Percentiles rank a stretch among this genome's conserved stretches.
phyloP scores from a whole-genome alignment of 257 asterid species.

The Rehmannia glutinosa region DNA sequence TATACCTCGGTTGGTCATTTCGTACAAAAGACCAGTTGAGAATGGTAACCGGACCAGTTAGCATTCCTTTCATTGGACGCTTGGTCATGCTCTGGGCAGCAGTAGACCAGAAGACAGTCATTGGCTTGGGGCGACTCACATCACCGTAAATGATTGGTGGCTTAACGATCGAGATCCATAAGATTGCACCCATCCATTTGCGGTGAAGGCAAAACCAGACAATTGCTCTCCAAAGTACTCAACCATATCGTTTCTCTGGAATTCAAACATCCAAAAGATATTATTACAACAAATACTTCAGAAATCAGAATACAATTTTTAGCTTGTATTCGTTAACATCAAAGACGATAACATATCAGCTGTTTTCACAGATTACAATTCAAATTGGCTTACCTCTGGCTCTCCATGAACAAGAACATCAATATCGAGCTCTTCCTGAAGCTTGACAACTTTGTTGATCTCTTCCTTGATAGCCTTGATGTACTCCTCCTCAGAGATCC shows the following conservation, averaged over 20 bases:
- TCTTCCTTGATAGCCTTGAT: constrained; percentile 77
- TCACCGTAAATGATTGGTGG: constrained; percentile 99
- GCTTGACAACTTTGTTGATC: constrained; percentile 88
- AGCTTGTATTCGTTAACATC: not conserved
- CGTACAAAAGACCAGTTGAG: constrained; percentile 98
- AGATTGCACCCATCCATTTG: constrained; percentile 98
- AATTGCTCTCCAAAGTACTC: constrained; percentile 99
- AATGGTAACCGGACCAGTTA: constrained; percentile 97
- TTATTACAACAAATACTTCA: not conserved
- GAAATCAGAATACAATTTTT: not conserved
- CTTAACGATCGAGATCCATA: constrained; percentile 98
- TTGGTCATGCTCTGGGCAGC: constrained; percentile 95
- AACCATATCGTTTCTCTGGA: constrained; percentile 97
- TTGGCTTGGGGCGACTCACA: constrained; percentile 96
- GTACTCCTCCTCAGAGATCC: constrained; percentile 92
- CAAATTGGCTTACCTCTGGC: constrained; percentile 72
- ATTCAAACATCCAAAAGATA: constrained; percentile 14
- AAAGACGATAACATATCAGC: no score
- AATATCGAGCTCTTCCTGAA: constrained; percentile 97
- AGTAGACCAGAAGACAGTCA: constrained; percentile 99
- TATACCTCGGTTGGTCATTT: constrained; percentile 93
- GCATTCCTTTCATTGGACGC: constrained; percentile 99
- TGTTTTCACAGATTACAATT: not conserved
- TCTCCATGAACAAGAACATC: constrained; percentile 99
- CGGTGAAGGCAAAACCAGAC: constrained; percentile 94